These are phyloP conservation scores for Lignosus rhinocerotis DNA, from an alignment of 1,284 basidiomycete genomes.

Conservation along the genomic window DNA sequence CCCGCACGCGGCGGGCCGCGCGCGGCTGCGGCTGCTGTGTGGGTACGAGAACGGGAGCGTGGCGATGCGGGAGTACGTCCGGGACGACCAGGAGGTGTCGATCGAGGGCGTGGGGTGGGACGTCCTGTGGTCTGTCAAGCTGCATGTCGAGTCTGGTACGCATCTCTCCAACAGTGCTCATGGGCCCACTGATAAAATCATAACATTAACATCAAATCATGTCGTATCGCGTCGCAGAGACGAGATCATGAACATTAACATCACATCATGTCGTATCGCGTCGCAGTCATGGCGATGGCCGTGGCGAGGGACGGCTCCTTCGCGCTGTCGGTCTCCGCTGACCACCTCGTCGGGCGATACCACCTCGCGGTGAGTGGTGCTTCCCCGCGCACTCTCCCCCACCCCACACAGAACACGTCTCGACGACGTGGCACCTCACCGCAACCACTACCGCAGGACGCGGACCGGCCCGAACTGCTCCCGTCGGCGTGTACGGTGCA, in stretches of 20 bases:
- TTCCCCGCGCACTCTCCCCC: not conserved
- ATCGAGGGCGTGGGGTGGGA: slow-evolving; percentile 78
- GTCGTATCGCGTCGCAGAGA: too few species aligned
- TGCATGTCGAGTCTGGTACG: slow-evolving; percentile 80
- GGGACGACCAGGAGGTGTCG: slow-evolving; percentile 45
- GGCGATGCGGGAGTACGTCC: slow-evolving; percentile 55
- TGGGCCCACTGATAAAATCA: not conserved
- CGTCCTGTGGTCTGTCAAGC: slow-evolving; percentile 63
- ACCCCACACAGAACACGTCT: not conserved
- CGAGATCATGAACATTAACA: too few species aligned
- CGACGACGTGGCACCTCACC: too few species aligned
- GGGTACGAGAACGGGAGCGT: slow-evolving; percentile 86
- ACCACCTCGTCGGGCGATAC: slow-evolving; percentile 77
- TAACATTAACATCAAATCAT: too few species aligned
- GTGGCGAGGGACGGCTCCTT: slow-evolving; percentile 60
- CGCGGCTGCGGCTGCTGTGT: slow-evolving; percentile 58
- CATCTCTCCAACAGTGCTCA: slow-evolving; percentile 6
- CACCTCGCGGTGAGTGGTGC: slow-evolving; percentile 49
- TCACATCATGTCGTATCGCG: too few species aligned
- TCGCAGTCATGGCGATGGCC: slow-evolving; percentile 81
- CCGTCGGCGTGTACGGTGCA: slow-evolving; percentile 35
- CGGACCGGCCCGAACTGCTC: slow-evolving; percentile 13
- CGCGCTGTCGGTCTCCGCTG: slow-evolving; percentile 81
- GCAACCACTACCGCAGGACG: slow-evolving; percentile 8
- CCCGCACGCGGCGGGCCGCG: slow-evolving; percentile 34